These are phyloP conservation scores for Saturnispora kantuleensis DNA, from an alignment of 805 yeast genomes.

Conservation along the genomic window DNA sequence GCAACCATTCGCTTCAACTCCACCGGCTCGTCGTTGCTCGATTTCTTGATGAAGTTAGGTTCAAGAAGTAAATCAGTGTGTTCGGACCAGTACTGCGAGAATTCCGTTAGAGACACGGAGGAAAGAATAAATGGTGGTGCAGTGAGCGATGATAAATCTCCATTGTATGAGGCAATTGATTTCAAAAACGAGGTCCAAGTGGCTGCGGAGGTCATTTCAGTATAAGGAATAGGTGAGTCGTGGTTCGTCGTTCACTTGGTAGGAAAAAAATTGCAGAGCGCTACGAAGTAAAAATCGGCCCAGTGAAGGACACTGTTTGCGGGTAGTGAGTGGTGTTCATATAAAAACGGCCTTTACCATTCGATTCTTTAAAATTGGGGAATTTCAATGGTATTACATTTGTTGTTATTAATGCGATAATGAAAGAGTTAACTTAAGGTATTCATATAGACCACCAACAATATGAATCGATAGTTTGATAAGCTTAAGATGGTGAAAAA, in stretches of 20 bases:
- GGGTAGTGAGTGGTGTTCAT: too few species aligned
- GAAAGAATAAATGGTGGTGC: slow-evolving; percentile 97
- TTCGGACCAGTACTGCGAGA: slow-evolving; percentile 94
- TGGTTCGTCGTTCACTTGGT: not conserved
- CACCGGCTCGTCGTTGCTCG: slow-evolving; percentile 32
- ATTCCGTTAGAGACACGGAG: slow-evolving; percentile 81
- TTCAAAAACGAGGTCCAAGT: slow-evolving; percentile 92
- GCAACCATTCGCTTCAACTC: slow-evolving; percentile 63
- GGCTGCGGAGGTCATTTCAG: slow-evolving; percentile 20
- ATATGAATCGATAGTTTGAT: too few species aligned
- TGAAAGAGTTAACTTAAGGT: too few species aligned
- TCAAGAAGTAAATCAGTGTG: slow-evolving; percentile 76
- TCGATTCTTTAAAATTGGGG: too few species aligned
- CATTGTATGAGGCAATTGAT: slow-evolving; percentile 85
- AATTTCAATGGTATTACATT: too few species aligned
- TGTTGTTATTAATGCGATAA: too few species aligned
- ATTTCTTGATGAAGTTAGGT: slow-evolving; percentile 41
- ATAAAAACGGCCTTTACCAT: too few species aligned
- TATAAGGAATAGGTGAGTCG: not conserved
- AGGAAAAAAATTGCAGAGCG: not conserved
- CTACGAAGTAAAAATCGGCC: too few species aligned
- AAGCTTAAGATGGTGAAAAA: too few species aligned
- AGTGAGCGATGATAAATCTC: slow-evolving; percentile 85
- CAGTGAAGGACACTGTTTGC: too few species aligned
- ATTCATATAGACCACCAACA: too few species aligned